Base-by-base conservation (phyloP, 768 basidiomycete species). In the Russula virescens region DNA sequence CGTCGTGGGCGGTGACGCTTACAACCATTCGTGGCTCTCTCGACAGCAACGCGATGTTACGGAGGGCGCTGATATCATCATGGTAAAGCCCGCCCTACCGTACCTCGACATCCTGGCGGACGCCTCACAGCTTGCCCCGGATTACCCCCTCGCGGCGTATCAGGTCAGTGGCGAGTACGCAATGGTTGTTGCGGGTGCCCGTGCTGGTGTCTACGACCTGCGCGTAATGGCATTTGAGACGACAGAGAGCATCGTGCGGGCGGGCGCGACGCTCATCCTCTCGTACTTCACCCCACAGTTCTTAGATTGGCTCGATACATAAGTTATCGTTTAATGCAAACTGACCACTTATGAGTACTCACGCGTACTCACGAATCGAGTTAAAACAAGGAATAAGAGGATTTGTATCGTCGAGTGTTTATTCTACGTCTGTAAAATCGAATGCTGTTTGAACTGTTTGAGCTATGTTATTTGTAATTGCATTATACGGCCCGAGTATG, bases 111-210 rank as follows among this genome's bases (percentile, higher is more conserved):
- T 98, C 75, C 89, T 99, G 68, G 82, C 89, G 35, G 93, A 97
- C 70, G 93, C 92, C 18, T 83, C 87, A 4, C 75, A 85, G 67
- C 80, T 97, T 47, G 87, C 91, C 6, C 84, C 84, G 0, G 86
- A 96, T 71, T 88, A 91, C 69, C 96, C 96, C 2, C 80, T 97
- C n/a, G 97, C 97, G 0, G 93, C 91, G 70, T 99, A 98, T 74
- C 91, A 95, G 75, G 97, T 99, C 54, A 94, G 92, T 60, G 97
- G 97, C 3, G 97, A 98, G 74, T 98, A 90, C 67, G 94, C 96
- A 11, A 98, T 98, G 97, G 79, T 99, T 34, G 88, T 89, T 59
- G 96, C 97, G 0, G 97, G 95, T 40, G 97, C 97, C 10, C 78
- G 80, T 4, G 92, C 93, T 3, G 96, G 96, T 13, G 89, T 98